Percentiles rank a stretch among this genome's conserved stretches.
Evolutionary conservation across 1,284 basidiomycete species (phyloP).

Genomic region (Leucoagaricus sp.): DNA sequence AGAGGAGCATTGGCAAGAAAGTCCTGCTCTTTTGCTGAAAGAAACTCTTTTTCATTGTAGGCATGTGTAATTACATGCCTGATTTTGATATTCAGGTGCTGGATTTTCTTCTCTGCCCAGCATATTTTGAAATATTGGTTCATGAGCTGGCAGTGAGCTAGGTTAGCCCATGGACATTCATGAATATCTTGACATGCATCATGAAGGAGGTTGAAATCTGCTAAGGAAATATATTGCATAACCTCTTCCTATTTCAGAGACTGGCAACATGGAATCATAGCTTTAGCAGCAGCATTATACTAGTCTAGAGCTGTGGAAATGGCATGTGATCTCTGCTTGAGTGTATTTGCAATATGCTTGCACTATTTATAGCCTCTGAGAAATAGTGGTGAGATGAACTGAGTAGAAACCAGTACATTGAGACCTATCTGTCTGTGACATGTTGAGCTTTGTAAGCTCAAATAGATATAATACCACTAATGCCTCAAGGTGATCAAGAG

Average conservation of each 20-base stretch:
- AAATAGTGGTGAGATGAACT: neutral
- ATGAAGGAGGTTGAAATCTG: constrained; percentile 35
- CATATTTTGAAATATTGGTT: constrained; percentile 30
- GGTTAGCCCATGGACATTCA: constrained; percentile 26
- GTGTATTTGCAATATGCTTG: constrained; percentile 23
- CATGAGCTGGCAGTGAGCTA: constrained; percentile 22
- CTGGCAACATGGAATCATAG: constrained; percentile 15
- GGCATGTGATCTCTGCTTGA: constrained; percentile 22
- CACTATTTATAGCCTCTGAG: constrained; percentile 28
- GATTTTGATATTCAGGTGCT: constrained; percentile 34
- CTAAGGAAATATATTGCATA: constrained; percentile 28
- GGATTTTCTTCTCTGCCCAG: constrained; percentile 33
- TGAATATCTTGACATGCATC: constrained; percentile 29
- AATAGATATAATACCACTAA: constrained; percentile 7
- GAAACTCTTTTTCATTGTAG: constrained; percentile 25
- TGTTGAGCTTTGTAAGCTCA: constrained; percentile 7
- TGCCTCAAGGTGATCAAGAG: neutral
- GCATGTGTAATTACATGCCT: constrained; percentile 29
- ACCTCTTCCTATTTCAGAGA: constrained; percentile 28
- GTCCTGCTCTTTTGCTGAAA: neutral
- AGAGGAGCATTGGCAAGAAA: neutral
- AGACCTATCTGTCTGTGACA: neutral
- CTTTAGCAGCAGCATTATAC: constrained; percentile 22
- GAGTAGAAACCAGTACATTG: neutral
- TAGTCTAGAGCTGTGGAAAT: constrained; percentile 19